Base-by-base conservation (phyloP, 345 rosid species). In the Rhodamnia rubescens region DNA sequence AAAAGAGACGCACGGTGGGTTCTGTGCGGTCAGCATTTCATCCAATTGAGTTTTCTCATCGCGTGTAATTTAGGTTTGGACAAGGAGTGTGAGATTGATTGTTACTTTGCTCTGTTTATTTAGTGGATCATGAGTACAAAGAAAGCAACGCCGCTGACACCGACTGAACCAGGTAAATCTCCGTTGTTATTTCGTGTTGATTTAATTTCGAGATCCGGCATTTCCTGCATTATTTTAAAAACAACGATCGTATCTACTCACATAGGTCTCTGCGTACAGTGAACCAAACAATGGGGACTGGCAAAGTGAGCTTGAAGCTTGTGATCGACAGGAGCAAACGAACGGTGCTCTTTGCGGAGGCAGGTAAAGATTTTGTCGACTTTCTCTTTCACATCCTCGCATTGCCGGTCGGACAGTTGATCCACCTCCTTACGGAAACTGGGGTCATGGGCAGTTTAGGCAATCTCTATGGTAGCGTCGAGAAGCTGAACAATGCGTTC, bases 381-480 rank as follows among this genome's bases (percentile, higher is more conserved):
- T 81, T 85, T 57, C n/a, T 81, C 49, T 81, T 81, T 56, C 42
- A 81, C 81, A 12, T 86, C 3, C 53, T 81, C 16, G 80, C 86
- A 22, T 74, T 89, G 83, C 91, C 87, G 3, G 7, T 91, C 22
- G 88, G 85, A 18, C 27, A 83, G 3, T 82, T 90, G 6, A 54
- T 82, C 1, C 56, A 54, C 53, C 86, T 86, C 36, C 22, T 84
- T 42, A 27, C 5, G 26, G n/a, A 74, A 11, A 13, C 24, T 7
- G 55, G 27, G 49, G 75, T 56, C 83, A 83, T 50, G 21, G 88
- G 86, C 13, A 24, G 85, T 24, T 21, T 86, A 56, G 74, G 87
- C 8, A 86, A 74, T 49, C 22, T 83, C 53, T 86, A 86, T 53
- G 29, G 50, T 8, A n/a, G 69, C 61, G 11, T 74, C n/a, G 40